Conservation (phyloP, 345 rosid genomes). For the Lumnitzera littorea region DNA sequence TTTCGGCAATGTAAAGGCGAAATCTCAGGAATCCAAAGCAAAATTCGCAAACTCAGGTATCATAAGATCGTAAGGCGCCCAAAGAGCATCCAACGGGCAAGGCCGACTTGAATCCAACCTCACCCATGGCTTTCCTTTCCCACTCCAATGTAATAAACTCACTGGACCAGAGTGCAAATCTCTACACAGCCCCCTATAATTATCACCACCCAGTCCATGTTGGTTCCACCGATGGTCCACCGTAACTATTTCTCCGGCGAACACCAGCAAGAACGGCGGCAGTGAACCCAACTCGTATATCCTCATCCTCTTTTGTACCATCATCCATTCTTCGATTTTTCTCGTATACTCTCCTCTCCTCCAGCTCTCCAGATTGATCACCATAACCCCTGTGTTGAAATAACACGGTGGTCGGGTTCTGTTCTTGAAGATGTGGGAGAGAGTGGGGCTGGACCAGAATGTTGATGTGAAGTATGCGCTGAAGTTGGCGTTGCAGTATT, state of each 20-base stretch:
- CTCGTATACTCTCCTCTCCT: constrained; percentile 33
- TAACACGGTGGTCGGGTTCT: constrained; percentile 41
- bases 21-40: too few relatives aligned
- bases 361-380: constrained; percentile 81
- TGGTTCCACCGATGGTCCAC: constrained; percentile 52
- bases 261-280: constrained; percentile 43
- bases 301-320: constrained; percentile 48
- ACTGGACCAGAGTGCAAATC: constrained; percentile 25
- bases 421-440: constrained; percentile 56
- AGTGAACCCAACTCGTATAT: constrained; percentile 46
- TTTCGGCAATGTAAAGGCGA: too few relatives aligned
- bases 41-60: constrained; percentile 4
- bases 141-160: constrained; percentile 28
- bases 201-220: constrained; percentile 35
- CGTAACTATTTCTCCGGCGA: constrained; percentile 33
- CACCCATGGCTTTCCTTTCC: constrained; percentile 28
- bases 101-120: constrained; percentile 19
- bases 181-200: constrained; percentile 22
- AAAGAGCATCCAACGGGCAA: constrained; percentile 23
- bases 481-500: constrained; percentile 89
- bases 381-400: constrained; percentile 92
- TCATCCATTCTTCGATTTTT: constrained; percentile 85
- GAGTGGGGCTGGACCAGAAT: constrained; percentile 68
- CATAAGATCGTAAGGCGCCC: constrained; percentile 24
- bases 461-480: constrained; percentile 66